These are phyloP conservation scores for Penicillium frequentans DNA, from an alignment of 2,329 filamentous ascomycete genomes.

Conservation along the genomic window DNA sequence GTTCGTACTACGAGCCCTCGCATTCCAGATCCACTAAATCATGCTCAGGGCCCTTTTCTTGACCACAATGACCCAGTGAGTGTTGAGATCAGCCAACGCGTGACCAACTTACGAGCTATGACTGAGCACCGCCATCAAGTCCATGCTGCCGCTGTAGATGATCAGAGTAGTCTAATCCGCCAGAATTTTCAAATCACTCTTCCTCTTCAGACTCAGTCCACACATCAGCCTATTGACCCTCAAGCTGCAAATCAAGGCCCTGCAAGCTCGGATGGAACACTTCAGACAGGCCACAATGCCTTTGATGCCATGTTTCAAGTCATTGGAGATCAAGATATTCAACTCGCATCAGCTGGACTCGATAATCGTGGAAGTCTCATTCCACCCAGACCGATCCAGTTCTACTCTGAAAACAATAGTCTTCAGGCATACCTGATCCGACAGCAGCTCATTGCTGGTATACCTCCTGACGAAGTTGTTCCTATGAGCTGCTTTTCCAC, in stretches of 20 bases:
- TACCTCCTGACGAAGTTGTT: slow-evolving; percentile 23
- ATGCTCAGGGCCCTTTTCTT: background rate
- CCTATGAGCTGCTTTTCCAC: slow-evolving; percentile 44
- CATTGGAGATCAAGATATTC: background rate
- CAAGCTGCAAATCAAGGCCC: background rate
- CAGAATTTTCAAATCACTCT: background rate
- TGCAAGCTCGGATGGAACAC: background rate
- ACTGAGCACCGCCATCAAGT: background rate
- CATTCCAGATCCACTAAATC: background rate
- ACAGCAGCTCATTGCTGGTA: slow-evolving; percentile 30
- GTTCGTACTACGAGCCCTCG: background rate
- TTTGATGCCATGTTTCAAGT: background rate
- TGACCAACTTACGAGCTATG: background rate
- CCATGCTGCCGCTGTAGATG: background rate
- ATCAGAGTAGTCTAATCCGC: background rate
- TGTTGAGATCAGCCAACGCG: background rate
- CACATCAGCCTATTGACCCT: background rate
- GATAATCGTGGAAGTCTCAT: background rate
- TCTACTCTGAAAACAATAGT: background rate
- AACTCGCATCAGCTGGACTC: background rate
- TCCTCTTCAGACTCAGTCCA: background rate
- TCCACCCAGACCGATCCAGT: background rate
- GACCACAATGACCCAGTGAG: background rate
- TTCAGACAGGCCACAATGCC: background rate
- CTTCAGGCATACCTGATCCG: slow-evolving; percentile 30